These are phyloP conservation scores for Opeltia flavorubescens DNA, from an alignment of 495 filamentous ascomycete genomes.

Conservation along the genomic window DNA sequence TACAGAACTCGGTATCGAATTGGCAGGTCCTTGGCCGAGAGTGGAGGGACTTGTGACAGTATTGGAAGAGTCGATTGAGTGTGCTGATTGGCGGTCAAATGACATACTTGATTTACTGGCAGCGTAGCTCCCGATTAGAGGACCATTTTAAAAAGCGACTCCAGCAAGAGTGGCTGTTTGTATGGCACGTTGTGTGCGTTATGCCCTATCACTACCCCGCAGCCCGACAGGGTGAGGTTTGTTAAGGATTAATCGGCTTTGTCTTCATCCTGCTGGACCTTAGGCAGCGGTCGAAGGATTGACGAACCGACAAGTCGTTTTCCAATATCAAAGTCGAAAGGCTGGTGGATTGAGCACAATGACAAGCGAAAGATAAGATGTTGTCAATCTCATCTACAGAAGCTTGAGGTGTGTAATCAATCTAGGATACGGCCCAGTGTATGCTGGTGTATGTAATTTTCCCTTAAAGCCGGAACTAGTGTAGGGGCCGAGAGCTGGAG, in stretches of 20 bases:
- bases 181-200: not conserved
- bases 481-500: too few species aligned
- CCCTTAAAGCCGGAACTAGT: too few species aligned
- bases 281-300: not conserved
- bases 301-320: too few species aligned
- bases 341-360: too few species aligned
- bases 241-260: conserved; percentile 9
- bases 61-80: conserved; percentile 12
- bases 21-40: not conserved
- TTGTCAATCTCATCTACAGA: too few species aligned
- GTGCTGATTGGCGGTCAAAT: conserved; percentile 13
- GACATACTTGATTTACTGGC: conserved; percentile 12
- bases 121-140: conserved; percentile 1
- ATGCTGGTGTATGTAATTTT: too few species aligned
- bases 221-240: conserved; percentile 9
- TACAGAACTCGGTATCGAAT: conserved; percentile 1
- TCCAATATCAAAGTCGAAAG: too few species aligned
- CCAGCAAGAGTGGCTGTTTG: too few species aligned
- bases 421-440: too few species aligned
- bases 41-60: too few species aligned
- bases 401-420: too few species aligned
- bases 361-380: too few species aligned
- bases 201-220: conserved; percentile 9
- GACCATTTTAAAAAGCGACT: not conserved
- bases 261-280: not conserved